Conservation (phyloP, 805 yeast species). For the Saccharomyces paradoxus region DNA sequence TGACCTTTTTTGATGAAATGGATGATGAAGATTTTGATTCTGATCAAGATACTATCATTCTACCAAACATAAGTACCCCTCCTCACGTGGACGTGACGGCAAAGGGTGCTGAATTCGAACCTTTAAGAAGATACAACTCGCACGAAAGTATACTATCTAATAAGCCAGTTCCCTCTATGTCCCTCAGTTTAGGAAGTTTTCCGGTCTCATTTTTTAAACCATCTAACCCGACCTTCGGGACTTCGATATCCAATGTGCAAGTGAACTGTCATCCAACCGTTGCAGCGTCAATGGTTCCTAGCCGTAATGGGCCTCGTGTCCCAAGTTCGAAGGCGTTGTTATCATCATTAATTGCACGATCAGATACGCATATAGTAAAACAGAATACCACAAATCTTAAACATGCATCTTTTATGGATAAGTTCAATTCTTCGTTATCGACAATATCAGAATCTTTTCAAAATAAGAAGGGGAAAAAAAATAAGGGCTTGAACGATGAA, state of each 20-base stretch:
- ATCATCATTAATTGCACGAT: not conserved
- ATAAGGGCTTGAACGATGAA: not conserved
- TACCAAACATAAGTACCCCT: not conserved
- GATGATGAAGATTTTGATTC: constrained; percentile 8
- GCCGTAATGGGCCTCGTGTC: not conserved
- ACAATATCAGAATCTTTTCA: not conserved
- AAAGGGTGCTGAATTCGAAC: constrained; percentile 5
- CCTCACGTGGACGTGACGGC: not conserved
- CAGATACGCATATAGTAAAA: not conserved
- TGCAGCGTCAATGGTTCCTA: not conserved
- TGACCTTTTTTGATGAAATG: constrained; percentile 25
- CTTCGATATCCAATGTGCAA: not conserved
- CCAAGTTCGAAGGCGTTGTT: not conserved
- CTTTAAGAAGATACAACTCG: constrained; percentile 26
- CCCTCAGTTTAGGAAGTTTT: not conserved
- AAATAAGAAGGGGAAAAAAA: not conserved
- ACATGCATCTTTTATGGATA: not conserved
- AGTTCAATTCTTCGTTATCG: not conserved
- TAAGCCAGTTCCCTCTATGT: not conserved
- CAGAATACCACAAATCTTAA: not conserved
- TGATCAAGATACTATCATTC: constrained; percentile 10
- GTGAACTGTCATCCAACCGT: not conserved
- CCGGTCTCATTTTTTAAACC: not conserved
- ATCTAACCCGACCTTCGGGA: not conserved
- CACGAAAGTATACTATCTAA: constrained; percentile 28